Percentiles rank a stretch among this genome's conserved stretches.
These are phyloP conservation scores for Chlamydomonas applanata DNA, from an alignment of 139 green algal species.

Conservation along the genomic window DNA sequence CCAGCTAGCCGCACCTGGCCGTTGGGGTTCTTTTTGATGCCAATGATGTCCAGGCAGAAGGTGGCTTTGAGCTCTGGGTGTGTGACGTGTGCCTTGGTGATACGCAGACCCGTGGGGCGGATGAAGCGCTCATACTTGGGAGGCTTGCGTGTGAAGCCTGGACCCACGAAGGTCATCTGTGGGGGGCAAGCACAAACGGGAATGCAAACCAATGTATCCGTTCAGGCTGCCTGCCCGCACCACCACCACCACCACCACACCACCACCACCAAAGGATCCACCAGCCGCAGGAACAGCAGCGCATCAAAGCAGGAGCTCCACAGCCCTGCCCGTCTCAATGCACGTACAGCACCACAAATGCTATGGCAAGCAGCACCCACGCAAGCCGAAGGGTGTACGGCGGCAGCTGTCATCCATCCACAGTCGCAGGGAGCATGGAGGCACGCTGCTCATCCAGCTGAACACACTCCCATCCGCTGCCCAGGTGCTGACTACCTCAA, in stretches of 20 bases:
- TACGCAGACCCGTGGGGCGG: conserved; percentile 89
- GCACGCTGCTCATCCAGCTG: too few species aligned
- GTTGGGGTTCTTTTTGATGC: conserved; percentile 99
- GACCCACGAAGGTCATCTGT: conserved; percentile 93
- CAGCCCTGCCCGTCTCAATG: neutral
- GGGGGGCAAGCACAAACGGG: neutral
- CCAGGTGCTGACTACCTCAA: too few species aligned
- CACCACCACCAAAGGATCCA: neutral
- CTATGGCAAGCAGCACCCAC: too few species aligned
- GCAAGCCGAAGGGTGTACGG: too few species aligned
- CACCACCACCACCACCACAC: too few species aligned
- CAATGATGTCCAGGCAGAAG: conserved; percentile 96
- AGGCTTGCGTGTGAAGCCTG: conserved; percentile 96
- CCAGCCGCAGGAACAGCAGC: neutral
- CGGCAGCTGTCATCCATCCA: too few species aligned
- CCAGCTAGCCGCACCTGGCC: conserved; percentile 49
- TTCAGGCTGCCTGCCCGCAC: neutral
- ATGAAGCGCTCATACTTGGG: conserved; percentile 99
- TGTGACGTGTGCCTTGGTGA: conserved; percentile 98
- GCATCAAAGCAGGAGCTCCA: neutral
- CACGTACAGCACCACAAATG: too few species aligned
- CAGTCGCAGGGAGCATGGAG: too few species aligned
- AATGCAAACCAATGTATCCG: neutral
- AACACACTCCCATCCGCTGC: too few species aligned
- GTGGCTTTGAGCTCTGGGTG: conserved; percentile 99